Conservation (phyloP, 768 basidiomycete species). For the Scleroderma bovista region DNA sequence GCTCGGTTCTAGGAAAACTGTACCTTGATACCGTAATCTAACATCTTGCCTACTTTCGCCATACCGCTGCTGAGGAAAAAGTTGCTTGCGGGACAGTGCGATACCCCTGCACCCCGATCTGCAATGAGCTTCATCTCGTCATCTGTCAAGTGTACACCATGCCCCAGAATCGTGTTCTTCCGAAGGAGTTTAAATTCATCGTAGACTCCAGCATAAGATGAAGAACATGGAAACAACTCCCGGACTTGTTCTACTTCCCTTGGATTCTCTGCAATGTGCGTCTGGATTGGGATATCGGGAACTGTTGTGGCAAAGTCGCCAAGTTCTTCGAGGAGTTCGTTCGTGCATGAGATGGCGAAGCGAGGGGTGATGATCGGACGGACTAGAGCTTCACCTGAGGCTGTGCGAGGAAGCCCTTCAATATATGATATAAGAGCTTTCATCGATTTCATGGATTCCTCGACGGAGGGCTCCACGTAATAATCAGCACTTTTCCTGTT, state of each 20-base stretch:
- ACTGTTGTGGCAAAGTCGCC: constrained; percentile 39
- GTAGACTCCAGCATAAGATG: constrained; percentile 77
- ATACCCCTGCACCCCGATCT: constrained; percentile 57
- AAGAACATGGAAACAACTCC: constrained; percentile 53
- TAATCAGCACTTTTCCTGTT: constrained; percentile 62
- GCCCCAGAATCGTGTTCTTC: constrained; percentile 64
- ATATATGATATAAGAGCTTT: constrained; percentile 64
- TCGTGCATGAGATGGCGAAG: constrained; percentile 90
- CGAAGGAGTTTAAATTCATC: constrained; percentile 72
- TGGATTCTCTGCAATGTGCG: constrained; percentile 85
- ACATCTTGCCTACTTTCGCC: constrained; percentile 55
- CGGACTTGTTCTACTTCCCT: constrained; percentile 65
- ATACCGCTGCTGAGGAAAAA: constrained; percentile 81
- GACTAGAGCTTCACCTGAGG: constrained; percentile 51
- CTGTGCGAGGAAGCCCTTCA: constrained; percentile 41
- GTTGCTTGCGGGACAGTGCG: constrained; percentile 57
- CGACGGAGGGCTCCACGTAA: constrained; percentile 62
- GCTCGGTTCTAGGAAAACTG: constrained; percentile 6
- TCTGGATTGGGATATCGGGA: constrained; percentile 73
- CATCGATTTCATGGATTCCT: constrained; percentile 59
- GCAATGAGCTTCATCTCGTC: constrained; percentile 72
- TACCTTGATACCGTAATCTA: constrained; percentile 63
- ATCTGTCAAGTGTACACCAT: constrained; percentile 49
- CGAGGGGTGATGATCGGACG: constrained; percentile 91
- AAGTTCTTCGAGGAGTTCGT: constrained; percentile 57